A percentile compares a stretch with the other conserved stretches of the same genome.
phyloP scores from a whole-genome alignment of 495 filamentous ascomycete species.

The Aspergillus incahuasiensis region DNA sequence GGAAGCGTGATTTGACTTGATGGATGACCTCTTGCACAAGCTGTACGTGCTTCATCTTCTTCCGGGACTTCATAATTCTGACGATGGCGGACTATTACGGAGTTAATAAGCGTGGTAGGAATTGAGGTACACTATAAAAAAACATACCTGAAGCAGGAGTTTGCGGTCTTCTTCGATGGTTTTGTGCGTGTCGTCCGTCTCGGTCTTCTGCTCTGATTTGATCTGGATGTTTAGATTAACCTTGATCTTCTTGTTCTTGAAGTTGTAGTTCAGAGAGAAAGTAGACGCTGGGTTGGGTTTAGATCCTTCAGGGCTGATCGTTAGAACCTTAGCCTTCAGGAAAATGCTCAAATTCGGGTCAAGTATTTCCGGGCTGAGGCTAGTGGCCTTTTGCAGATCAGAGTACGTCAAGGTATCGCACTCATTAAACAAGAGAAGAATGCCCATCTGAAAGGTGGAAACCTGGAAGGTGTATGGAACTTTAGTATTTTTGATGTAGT shows the following conservation, averaged over 20 bases:
- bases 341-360: conserved; percentile 81
- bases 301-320: conserved; percentile 59
- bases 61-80: conserved; percentile 98
- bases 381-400: conserved; percentile 76
- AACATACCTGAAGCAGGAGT: conserved; percentile 87
- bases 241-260: conserved; percentile 96
- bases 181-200: conserved; percentile 96
- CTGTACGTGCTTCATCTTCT: conserved; percentile 94
- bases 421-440: conserved; percentile 95
- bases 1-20: conserved; percentile 92
- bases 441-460: conserved; percentile 95
- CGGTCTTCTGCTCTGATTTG: conserved; percentile 91
- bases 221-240: conserved; percentile 93
- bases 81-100: conserved; percentile 83
- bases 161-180: conserved; percentile 98
- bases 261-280: conserved; percentile 83
- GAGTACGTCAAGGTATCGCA: conserved; percentile 78
- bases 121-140: conserved; percentile 3
- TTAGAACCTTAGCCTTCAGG: conserved; percentile 84
- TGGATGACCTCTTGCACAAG: conserved; percentile 91
- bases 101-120: conserved; percentile 21
- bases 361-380: conserved; percentile 70
- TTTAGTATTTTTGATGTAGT: conserved; percentile 83
- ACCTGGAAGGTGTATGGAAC: conserved; percentile 96
- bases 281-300: conserved; percentile 72